Base-by-base conservation (phyloP, 345 rosid genomes). In the Gossypium thurberi region DNA sequence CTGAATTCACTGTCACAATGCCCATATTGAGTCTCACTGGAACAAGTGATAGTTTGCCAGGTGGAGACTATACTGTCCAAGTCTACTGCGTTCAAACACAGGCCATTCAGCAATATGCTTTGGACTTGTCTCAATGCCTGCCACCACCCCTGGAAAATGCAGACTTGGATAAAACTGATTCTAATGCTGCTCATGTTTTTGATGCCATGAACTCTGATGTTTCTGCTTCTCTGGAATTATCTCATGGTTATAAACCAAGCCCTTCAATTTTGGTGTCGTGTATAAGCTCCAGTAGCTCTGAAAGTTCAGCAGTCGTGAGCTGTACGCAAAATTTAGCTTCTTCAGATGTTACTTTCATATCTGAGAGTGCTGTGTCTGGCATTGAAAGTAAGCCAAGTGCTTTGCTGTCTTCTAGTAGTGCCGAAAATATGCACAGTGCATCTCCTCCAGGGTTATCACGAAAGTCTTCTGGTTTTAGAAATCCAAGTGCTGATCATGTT, bases 1-100 rank as follows among this genome's bases (percentile, higher is more conserved):
- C 96, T 61, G 96, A 88, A 74, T 90, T 88, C 74, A 90, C 93
- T 13, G 93, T 90, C 18, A 83, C 92, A 17, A 90, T 90, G 87
- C 93, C 96, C 59, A 90, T 90, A 71, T 75, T 90, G 84, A 88
- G 96, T 75, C 81, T 90, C 23, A 88, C 96, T 23, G 91, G 89
- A 65, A 88, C 91, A 26, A 90, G 93, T 76, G 93, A 90, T 70
- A 75, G 85, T 81, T 75, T 82, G 48, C 70, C 84, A 6, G 83
- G 85, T 74, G 94, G 88, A 58, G 87, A 87, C 51, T 84, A 77
- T 70, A 73, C 86, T 28, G 87, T 87, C 7, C 96, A 90, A 80
- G 83, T 90, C 20, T 90, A 88, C 74, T 90, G 96, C 17, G 87
- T 90, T 37, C 96, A 90, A 69, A 88, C 93, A 20, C 87, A 83